Conservation (phyloP, 164 flowering plant species). For the Aristolochia californica region DNA sequence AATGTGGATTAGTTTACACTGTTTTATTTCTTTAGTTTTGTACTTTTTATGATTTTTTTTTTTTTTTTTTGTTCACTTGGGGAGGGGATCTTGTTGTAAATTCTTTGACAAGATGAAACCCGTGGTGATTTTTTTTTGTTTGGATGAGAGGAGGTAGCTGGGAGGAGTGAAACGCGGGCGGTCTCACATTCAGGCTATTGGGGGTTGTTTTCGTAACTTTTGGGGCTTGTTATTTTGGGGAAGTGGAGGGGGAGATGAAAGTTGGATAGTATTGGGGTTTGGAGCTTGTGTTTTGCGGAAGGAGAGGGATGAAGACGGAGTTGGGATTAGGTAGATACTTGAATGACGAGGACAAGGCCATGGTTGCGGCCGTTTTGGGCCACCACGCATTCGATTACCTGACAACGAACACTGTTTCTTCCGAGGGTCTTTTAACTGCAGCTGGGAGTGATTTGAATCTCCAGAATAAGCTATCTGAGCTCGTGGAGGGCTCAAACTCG, state of each 20-base stretch:
- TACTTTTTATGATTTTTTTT: too few relatives aligned
- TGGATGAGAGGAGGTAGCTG: too few relatives aligned
- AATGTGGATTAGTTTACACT: too few relatives aligned
- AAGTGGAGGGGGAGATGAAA: not conserved
- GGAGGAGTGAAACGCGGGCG: too few relatives aligned
- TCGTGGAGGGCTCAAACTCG: conserved; percentile 58
- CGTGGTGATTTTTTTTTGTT: too few relatives aligned
- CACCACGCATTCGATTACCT: conserved; percentile 44
- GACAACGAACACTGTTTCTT: conserved; percentile 21
- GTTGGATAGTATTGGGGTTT: not conserved
- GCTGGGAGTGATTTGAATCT: conserved; percentile 47
- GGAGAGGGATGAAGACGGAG: conserved; percentile 35
- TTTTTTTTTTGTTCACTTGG: too few relatives aligned
- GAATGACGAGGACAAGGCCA: conserved; percentile 45
- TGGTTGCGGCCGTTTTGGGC: conserved; percentile 52
- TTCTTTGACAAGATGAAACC: too few relatives aligned
- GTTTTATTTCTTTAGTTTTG: too few relatives aligned
- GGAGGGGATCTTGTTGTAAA: too few relatives aligned
- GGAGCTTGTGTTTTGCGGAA: conserved; percentile 3
- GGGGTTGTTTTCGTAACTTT: too few relatives aligned
- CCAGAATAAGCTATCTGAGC: conserved; percentile 79
- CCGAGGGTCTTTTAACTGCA: conserved; percentile 21
- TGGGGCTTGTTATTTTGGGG: too few relatives aligned
- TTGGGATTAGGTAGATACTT: conserved; percentile 16
- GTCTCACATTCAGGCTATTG: too few relatives aligned